A percentile compares a stretch with the other conserved stretches of the same genome.
Conservation (phyloP, 176 grass and related monocot genomes). For the Carex littledalei region DNA sequence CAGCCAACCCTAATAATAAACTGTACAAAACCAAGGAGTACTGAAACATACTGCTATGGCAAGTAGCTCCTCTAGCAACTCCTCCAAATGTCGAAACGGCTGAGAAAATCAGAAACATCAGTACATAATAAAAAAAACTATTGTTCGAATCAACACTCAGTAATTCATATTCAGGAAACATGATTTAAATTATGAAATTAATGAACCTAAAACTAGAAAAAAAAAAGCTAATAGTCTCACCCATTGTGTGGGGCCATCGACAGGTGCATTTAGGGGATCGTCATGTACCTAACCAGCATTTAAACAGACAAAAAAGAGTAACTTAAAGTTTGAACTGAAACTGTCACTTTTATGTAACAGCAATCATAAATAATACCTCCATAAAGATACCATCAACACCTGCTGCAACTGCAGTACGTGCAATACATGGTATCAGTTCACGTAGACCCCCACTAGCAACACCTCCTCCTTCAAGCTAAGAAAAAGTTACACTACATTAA, state of each 20-base stretch:
- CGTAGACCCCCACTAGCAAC: conserved; percentile 81
- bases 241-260: conserved; percentile 96
- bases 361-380: conserved; percentile 55
- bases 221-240: conserved; percentile 33
- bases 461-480: conserved; percentile 90
- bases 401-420: conserved; percentile 84
- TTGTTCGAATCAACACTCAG: neutral
- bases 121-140: neutral
- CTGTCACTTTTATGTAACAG: neutral
- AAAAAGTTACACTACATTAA: conserved; percentile 9
- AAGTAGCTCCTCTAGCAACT: conserved; percentile 77
- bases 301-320: neutral
- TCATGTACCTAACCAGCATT: conserved; percentile 62
- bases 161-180: neutral
- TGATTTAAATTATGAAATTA: neutral
- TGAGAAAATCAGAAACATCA: conserved; percentile 9
- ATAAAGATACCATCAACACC: conserved; percentile 97
- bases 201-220: neutral
- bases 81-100: conserved; percentile 83
- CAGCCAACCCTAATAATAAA: neutral
- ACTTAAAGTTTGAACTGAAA: neutral
- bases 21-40: neutral
- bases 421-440: conserved; percentile 94
- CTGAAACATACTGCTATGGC: conserved; percentile 69
- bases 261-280: conserved; percentile 75